These are phyloP conservation scores for Suillus discolor DNA, from an alignment of 768 basidiomycete species.

Conservation along the genomic window DNA sequence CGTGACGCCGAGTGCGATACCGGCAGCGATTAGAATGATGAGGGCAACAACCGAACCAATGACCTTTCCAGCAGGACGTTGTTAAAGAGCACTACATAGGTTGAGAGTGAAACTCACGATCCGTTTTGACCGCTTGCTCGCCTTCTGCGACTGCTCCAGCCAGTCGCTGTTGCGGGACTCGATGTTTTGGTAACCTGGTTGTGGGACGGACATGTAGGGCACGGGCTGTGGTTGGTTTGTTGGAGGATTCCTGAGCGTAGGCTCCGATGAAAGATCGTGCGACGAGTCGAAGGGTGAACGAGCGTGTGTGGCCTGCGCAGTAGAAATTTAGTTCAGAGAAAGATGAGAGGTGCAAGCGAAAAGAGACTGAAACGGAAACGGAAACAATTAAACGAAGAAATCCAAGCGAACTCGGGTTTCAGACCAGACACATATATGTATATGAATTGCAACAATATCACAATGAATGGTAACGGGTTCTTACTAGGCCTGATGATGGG, in stretches of 20 bases:
- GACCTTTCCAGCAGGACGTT: constrained; percentile 41
- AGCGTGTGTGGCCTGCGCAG: constrained; percentile 41
- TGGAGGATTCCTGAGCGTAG: constrained; percentile 24
- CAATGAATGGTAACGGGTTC: constrained; percentile 7
- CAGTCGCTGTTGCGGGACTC: constrained; percentile 39
- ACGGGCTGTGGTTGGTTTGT: constrained; percentile 25
- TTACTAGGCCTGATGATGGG: constrained; percentile 23
- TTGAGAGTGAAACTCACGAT: constrained; percentile 47
- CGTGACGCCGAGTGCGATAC: constrained; percentile 64
- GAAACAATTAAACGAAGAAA: background rate
- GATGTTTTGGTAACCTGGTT: constrained; percentile 34
- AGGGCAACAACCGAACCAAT: constrained; percentile 51
- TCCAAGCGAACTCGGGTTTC: constrained; percentile 5
- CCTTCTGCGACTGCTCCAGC: constrained; percentile 38
- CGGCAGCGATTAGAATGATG: constrained; percentile 54
- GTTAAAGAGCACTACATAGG: background rate
- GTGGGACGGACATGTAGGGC: constrained; percentile 18
- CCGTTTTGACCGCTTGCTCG: constrained; percentile 49
- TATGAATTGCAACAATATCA: background rate
- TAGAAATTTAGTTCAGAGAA: constrained; percentile 17
- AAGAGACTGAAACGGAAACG: background rate
- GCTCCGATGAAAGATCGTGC: constrained; percentile 21
- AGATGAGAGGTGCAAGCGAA: constrained; percentile 8
- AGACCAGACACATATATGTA: constrained; percentile 8
- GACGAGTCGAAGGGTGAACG: constrained; percentile 31